Percentiles rank a stretch among this genome's conserved stretches.
These are phyloP conservation scores for Polyplosphaeria fusca DNA, from an alignment of 495 filamentous ascomycete genomes.

Conservation along the genomic window DNA sequence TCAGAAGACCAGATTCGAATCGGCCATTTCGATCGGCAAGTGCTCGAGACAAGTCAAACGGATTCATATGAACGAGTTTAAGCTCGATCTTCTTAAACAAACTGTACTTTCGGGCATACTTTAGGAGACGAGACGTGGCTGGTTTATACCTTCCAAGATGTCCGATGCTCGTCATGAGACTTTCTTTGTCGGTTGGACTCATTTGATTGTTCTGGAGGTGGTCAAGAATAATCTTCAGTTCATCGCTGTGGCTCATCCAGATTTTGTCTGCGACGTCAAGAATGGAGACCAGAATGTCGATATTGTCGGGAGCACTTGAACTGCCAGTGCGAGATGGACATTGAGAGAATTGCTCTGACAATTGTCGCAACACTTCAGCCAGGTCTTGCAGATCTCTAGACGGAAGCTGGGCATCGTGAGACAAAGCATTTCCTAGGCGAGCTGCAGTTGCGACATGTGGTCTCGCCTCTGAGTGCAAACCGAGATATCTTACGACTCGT, in stretches of 20 bases:
- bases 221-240: neutral
- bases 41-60: neutral
- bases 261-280: neutral
- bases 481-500: neutral
- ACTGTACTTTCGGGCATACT: neutral
- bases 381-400: neutral
- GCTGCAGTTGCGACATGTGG: neutral
- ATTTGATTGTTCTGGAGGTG: neutral
- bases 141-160: slow-evolving; percentile 8
- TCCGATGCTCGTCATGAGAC: neutral
- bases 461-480: neutral
- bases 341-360: neutral
- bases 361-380: neutral
- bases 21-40: neutral
- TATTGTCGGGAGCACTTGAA: neutral
- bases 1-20: slow-evolving; percentile 1
- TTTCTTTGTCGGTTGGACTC: neutral
- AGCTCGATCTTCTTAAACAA: slow-evolving; percentile 1
- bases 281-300: neutral
- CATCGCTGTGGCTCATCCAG: neutral
- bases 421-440: neutral
- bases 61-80: neutral
- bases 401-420: neutral
- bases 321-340: neutral
- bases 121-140: neutral